A percentile compares a stretch with the other conserved stretches of the same genome.
Conservation (phyloP, 2,329 filamentous ascomycete genomes). For the Ophiostoma pallidulum region DNA sequence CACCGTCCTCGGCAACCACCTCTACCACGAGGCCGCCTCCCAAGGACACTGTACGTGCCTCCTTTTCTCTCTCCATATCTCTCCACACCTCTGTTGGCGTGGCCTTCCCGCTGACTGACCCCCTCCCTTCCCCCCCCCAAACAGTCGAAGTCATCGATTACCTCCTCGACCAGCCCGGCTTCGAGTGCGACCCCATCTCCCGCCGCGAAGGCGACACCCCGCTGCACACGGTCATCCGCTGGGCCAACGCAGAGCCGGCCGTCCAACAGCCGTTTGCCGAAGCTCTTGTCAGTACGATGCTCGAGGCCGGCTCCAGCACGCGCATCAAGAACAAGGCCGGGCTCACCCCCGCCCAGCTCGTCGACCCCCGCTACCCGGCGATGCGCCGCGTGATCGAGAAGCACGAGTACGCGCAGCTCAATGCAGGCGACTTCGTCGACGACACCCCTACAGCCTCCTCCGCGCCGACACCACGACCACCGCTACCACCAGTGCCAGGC, state of each 20-base stretch:
- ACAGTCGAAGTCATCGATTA: slow-evolving; percentile 73
- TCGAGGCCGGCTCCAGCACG: slow-evolving; percentile 62
- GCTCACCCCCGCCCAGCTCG: slow-evolving; percentile 61
- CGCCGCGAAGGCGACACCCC: slow-evolving; percentile 66
- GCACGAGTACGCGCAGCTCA: slow-evolving; percentile 57
- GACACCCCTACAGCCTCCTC: slow-evolving; percentile 12
- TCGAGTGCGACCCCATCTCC: slow-evolving; percentile 75
- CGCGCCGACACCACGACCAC: background rate
- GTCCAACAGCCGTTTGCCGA: slow-evolving; percentile 56
- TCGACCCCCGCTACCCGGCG: slow-evolving; percentile 58
- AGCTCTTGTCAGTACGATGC: slow-evolving; percentile 66
- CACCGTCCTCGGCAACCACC: slow-evolving; percentile 78
- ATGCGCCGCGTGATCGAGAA: slow-evolving; percentile 56
- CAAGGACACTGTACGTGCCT: slow-evolving; percentile 68
- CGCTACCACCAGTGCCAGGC: background rate
- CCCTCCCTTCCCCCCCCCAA: background rate
- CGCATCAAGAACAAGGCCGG: slow-evolving; percentile 60
- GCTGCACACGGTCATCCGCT: slow-evolving; percentile 69
- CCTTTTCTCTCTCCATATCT: background rate
- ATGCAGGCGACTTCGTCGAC: slow-evolving; percentile 48
- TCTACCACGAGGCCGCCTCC: slow-evolving; percentile 80
- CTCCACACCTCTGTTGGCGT: background rate
- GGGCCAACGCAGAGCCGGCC: slow-evolving; percentile 58
- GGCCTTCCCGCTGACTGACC: background rate
- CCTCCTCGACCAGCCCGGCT: slow-evolving; percentile 72